Percentiles rank a stretch among this genome's conserved stretches.
These are phyloP conservation scores for Dunaliella primolecta DNA, from an alignment of 139 green algal species.

Conservation along the genomic window DNA sequence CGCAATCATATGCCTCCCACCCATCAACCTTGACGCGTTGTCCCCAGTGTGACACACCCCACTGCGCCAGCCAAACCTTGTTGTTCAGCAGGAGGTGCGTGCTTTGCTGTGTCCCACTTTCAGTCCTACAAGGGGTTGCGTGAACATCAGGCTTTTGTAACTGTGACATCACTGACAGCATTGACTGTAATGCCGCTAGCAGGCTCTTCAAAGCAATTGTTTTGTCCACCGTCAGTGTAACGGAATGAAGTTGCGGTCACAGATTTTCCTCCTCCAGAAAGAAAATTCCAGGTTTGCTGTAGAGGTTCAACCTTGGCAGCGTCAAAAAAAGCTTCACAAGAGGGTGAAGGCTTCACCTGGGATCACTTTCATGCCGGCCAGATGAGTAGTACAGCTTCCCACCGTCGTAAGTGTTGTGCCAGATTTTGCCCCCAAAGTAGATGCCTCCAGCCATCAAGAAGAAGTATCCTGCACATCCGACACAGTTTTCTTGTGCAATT, in stretches of 20 bases:
- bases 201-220: too few species aligned
- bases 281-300: too few species aligned
- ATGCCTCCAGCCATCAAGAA: conserved; percentile 48
- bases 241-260: too few species aligned
- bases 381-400: conserved; percentile 48
- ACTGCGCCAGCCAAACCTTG: conserved; percentile 50
- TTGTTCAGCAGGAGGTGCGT: conserved; percentile 33
- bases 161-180: too few species aligned
- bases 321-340: too few species aligned
- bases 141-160: too few species aligned
- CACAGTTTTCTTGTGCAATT: background rate
- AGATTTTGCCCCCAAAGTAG: conserved; percentile 50
- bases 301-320: too few species aligned
- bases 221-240: too few species aligned
- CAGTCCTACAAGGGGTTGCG: background rate
- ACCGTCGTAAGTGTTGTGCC: conserved; percentile 4
- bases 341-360: too few species aligned
- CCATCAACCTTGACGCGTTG: conserved; percentile 33
- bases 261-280: too few species aligned
- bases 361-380: conserved; percentile 47
- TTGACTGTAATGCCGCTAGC: background rate
- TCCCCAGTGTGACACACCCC: conserved; percentile 50
- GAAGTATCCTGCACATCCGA: conserved; percentile 5
- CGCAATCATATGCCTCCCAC: conserved; percentile 46
- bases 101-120: background rate